These are phyloP conservation scores for Sugiyamaella boreocaroliniensis DNA, from an alignment of 805 yeast species.

Conservation along the genomic window DNA sequence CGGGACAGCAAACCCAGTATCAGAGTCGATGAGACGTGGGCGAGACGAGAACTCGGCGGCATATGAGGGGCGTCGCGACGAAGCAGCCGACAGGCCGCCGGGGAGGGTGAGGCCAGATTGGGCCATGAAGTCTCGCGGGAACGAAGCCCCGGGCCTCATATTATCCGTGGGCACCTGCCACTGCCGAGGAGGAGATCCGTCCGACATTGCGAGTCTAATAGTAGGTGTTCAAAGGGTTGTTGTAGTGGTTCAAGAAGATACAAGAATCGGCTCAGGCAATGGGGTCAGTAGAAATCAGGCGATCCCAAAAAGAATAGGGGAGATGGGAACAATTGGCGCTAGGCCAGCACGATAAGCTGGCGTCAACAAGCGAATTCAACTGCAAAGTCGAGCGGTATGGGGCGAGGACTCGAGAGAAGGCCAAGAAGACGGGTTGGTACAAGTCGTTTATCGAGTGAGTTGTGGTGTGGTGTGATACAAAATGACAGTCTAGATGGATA, in stretches of 20 bases:
- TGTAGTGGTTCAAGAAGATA: not conserved
- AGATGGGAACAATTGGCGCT: no score
- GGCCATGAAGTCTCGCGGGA: not conserved
- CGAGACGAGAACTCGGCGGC: conserved; percentile 51
- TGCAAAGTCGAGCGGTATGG: no score
- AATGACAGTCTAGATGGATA: no score
- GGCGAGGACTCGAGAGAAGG: no score
- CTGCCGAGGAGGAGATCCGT: not conserved
- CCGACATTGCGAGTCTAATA: not conserved
- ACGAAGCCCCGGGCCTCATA: not conserved
- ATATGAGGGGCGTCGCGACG: conserved; percentile 50
- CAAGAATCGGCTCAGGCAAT: no score
- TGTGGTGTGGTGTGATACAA: no score
- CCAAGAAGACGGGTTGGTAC: no score
- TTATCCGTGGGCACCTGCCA: not conserved
- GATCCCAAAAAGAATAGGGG: no score
- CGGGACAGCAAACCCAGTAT: not conserved
- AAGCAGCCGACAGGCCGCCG: conserved; percentile 3
- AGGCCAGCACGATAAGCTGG: no score
- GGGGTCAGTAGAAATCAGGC: no score
- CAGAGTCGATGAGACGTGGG: conserved; percentile 15
- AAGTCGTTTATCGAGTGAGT: no score
- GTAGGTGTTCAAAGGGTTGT: not conserved
- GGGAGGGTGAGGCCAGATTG: not conserved
- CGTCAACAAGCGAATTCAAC: no score